phyloP scores from a whole-genome alignment of 2,329 filamentous ascomycete species.

The Cytospora mali region DNA sequence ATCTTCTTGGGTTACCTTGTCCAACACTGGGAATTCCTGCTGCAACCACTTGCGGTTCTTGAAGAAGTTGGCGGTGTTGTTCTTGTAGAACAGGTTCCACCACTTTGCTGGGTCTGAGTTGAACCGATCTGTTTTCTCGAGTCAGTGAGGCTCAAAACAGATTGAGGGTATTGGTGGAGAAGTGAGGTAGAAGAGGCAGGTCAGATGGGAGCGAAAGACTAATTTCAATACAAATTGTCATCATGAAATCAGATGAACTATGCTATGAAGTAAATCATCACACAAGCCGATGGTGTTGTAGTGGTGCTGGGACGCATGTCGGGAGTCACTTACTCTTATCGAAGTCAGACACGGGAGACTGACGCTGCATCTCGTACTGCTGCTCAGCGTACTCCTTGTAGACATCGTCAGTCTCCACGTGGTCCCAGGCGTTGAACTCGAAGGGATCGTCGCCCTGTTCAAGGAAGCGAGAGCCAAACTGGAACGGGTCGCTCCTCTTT shows the following conservation, averaged over 20 bases:
- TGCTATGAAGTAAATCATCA: conserved; percentile 62
- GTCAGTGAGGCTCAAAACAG: conserved; percentile 43
- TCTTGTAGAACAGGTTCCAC: conserved; percentile 99
- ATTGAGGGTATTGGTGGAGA: conserved; percentile 20
- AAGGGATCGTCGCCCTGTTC: conserved; percentile 87
- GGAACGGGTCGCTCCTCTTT: conserved; percentile 90
- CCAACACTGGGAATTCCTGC: conserved; percentile 92
- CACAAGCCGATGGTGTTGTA: conserved; percentile 33
- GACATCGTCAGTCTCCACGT: conserved; percentile 87
- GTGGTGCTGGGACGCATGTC: neutral
- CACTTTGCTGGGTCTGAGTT: conserved; percentile 89
- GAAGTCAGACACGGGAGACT: conserved; percentile 87
- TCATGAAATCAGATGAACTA: conserved; percentile 73
- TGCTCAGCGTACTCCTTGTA: conserved; percentile 84
- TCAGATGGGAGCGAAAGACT: conserved; percentile 79
- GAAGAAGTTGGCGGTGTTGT: conserved; percentile 97
- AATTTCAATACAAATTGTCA: conserved; percentile 60
- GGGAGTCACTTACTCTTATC: conserved; percentile 69
- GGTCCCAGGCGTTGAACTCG: conserved; percentile 98
- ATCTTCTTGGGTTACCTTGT: conserved; percentile 69
- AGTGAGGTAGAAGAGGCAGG: conserved; percentile 34
- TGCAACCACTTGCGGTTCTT: conserved; percentile 97
- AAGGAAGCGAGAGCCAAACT: conserved; percentile 89
- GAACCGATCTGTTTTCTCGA: conserved; percentile 65
- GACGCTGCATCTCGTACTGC: conserved; percentile 83